Percentiles rank a stretch among this genome's conserved stretches.
Conservation (phyloP, 2,329 filamentous ascomycete genomes). For the Fusarium bactridioides region DNA sequence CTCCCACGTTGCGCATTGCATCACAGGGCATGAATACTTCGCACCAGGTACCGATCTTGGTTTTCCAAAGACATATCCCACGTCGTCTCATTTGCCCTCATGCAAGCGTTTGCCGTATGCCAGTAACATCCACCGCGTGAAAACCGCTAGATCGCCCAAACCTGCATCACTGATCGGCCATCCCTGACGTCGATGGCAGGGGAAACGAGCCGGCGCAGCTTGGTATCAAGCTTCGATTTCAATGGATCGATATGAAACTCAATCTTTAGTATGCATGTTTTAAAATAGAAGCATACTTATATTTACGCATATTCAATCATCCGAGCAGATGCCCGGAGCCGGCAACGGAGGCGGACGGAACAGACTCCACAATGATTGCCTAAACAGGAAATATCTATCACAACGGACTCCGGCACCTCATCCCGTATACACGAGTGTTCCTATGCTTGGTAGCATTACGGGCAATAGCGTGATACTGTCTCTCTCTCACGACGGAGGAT, state of each 20-base stretch:
- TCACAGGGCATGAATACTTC: conserved; percentile 18
- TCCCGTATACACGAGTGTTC: background rate
- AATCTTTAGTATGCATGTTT: background rate
- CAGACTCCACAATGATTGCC: conserved; percentile 21
- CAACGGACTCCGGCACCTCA: background rate
- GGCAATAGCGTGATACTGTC: background rate
- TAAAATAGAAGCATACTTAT: background rate
- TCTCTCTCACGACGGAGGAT: background rate
- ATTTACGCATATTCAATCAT: background rate
- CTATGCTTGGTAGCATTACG: conserved; percentile 1
- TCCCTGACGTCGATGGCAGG: conserved; percentile 22
- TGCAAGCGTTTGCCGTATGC: background rate
- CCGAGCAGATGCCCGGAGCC: background rate
- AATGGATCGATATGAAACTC: background rate
- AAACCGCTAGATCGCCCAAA: conserved; percentile 27
- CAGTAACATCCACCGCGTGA: conserved; percentile 15
- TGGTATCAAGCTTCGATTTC: background rate
- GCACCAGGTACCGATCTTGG: background rate
- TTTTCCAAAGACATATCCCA: background rate
- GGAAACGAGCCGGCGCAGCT: background rate
- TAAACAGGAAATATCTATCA: conserved; percentile 24
- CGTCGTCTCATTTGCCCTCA: background rate
- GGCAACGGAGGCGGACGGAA: conserved; percentile 14
- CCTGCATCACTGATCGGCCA: conserved; percentile 22
- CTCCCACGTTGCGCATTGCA: conserved; percentile 28